phyloP scores from a whole-genome alignment of 78 protist genomes.

The Dictyostelium purpureum region DNA sequence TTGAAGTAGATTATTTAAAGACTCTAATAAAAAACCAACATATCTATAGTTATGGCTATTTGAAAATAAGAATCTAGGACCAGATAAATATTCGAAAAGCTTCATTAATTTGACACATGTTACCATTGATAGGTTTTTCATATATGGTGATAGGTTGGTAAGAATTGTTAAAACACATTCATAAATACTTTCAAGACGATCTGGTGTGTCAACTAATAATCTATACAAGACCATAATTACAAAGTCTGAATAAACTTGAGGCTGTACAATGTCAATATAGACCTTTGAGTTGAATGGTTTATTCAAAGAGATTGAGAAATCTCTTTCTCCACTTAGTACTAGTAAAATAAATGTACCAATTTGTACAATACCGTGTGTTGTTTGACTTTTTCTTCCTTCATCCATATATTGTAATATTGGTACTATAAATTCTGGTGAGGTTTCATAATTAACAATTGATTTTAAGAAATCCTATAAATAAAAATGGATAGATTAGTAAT shows the following conservation, averaged over 20 bases:
- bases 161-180: slow-evolving; percentile 82
- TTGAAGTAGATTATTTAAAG: slow-evolving; percentile 84
- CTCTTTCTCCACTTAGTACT: slow-evolving; percentile 75
- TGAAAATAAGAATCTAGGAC: slow-evolving; percentile 58
- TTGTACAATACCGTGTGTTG: slow-evolving; percentile 71
- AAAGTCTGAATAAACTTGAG: slow-evolving; percentile 63
- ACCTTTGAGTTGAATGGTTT: slow-evolving; percentile 8
- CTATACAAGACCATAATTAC: slow-evolving; percentile 55
- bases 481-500: background rate
- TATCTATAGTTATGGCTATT: slow-evolving; percentile 64
- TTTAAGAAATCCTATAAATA: slow-evolving; percentile 27
- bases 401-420: slow-evolving; percentile 75
- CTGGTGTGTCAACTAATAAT: slow-evolving; percentile 36
- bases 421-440: slow-evolving; percentile 47
- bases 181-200: slow-evolving; percentile 37
- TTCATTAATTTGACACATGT: slow-evolving; percentile 80
- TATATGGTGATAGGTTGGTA: slow-evolving; percentile 86
- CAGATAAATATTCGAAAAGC: slow-evolving; percentile 53
- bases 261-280: slow-evolving; percentile 38
- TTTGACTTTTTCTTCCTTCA: slow-evolving; percentile 68
- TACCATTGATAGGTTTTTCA: slow-evolving; percentile 83
- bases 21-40: slow-evolving; percentile 73
- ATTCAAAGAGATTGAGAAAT: slow-evolving; percentile 82
- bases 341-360: slow-evolving; percentile 70
- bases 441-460: slow-evolving; percentile 26